These are phyloP conservation scores for Sclerotinia spermophila DNA, from an alignment of 2,329 filamentous ascomycete genomes.

Conservation along the genomic window DNA sequence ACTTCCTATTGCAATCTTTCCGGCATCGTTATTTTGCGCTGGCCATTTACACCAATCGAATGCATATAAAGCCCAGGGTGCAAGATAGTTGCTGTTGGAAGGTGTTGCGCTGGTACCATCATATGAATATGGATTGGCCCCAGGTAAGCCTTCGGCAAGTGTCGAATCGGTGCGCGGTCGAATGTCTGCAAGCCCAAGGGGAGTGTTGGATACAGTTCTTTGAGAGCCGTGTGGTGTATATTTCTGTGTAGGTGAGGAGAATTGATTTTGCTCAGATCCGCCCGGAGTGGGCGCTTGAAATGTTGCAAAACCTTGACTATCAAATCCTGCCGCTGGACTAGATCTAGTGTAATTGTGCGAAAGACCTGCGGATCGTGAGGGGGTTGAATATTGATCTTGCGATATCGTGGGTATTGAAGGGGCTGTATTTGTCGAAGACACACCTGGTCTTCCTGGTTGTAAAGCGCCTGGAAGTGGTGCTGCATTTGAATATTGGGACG, in stretches of 20 bases:
- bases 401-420: slow-evolving; percentile 56
- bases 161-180: slow-evolving; percentile 79
- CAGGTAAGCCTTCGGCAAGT: slow-evolving; percentile 67
- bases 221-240: slow-evolving; percentile 55
- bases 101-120: slow-evolving; percentile 63
- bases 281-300: slow-evolving; percentile 65
- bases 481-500: slow-evolving; percentile 44
- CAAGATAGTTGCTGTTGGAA: slow-evolving; percentile 86
- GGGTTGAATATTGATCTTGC: slow-evolving; percentile 57
- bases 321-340: slow-evolving; percentile 66
- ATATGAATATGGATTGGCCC: slow-evolving; percentile 55
- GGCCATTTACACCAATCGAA: slow-evolving; percentile 99
- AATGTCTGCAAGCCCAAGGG: slow-evolving; percentile 88
- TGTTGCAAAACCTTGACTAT: slow-evolving; percentile 49
- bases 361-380: slow-evolving; percentile 62
- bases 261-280: slow-evolving; percentile 54
- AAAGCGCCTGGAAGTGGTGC: slow-evolving; percentile 56
- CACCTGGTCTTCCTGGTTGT: slow-evolving; percentile 54
- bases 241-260: slow-evolving; percentile 55
- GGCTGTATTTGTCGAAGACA: slow-evolving; percentile 53
- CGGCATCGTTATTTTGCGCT: slow-evolving; percentile 72
- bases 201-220: slow-evolving; percentile 70
- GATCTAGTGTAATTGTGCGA: slow-evolving; percentile 80
- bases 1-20: slow-evolving; percentile 92
- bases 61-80: slow-evolving; percentile 92